Conservation (phyloP, 768 basidiomycete species). For the Tricholoma terreum region DNA sequence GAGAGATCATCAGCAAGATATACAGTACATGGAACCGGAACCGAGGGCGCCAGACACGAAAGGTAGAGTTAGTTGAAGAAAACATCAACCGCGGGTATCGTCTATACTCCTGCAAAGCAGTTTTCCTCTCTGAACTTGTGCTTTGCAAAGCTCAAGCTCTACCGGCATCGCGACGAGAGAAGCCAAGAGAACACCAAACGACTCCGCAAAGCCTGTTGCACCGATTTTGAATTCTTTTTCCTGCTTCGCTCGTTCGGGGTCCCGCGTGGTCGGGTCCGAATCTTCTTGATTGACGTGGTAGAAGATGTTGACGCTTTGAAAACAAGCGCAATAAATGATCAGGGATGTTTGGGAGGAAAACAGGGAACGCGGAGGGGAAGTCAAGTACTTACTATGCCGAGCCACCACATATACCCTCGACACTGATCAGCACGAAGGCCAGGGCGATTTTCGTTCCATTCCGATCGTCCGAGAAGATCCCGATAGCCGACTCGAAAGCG, state of each 20-base stretch:
- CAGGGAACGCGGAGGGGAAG: neutral
- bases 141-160: neutral
- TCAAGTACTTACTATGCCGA: neutral
- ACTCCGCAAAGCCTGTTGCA: neutral
- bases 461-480: constrained; percentile 46
- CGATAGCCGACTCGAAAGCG: constrained; percentile 55
- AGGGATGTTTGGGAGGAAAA: neutral
- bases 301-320: neutral
- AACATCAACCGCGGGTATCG: neutral
- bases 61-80: neutral
- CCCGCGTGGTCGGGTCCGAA: neutral
- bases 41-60: neutral
- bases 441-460: constrained; percentile 43
- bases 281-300: neutral
- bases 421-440: constrained; percentile 25
- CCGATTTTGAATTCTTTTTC: neutral
- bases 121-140: neutral
- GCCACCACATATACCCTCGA: neutral
- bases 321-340: neutral
- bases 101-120: neutral
- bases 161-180: neutral
- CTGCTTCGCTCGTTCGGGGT: neutral
- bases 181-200: neutral
- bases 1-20: too few relatives aligned
- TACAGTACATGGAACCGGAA: too few relatives aligned